A percentile compares a stretch with the other conserved stretches of the same genome.
phyloP scores from a whole-genome alignment of 2,329 filamentous ascomycete genomes.

The Ceratocystis huliohia region DNA sequence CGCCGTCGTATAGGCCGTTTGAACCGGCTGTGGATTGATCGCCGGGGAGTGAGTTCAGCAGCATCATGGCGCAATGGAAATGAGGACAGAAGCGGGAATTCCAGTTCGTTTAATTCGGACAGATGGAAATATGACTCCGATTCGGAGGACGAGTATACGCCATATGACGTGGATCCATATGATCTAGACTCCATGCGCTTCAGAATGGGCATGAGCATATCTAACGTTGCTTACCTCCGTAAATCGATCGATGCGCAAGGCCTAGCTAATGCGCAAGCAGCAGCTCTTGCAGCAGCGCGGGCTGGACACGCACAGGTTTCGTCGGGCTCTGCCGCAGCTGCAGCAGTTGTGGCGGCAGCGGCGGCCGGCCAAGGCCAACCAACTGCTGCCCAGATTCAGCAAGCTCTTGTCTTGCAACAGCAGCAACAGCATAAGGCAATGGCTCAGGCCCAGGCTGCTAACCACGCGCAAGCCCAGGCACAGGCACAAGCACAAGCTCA shows the following conservation, averaged over 20 bases:
- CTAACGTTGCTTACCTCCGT: conserved; percentile 15
- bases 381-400: conserved; percentile 20
- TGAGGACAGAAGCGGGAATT: conserved; percentile 16
- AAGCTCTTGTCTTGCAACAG: conserved; percentile 21
- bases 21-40: conserved; percentile 78
- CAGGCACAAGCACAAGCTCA: conserved; percentile 25
- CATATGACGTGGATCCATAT: conserved; percentile 64
- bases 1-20: conserved; percentile 73
- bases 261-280: conserved; percentile 21
- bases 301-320: conserved; percentile 22
- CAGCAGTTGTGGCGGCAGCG: conserved; percentile 23
- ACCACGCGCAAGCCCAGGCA: conserved; percentile 18
- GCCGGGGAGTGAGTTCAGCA: conserved; percentile 47
- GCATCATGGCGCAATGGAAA: conserved; percentile 34
- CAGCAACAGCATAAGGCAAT: conserved; percentile 22
- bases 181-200: conserved; percentile 48
- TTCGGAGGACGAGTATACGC: conserved; percentile 71
- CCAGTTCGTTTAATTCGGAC: conserved; percentile 34
- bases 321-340: conserved; percentile 22
- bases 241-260: conserved; percentile 25
- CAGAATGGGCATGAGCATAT: conserved; percentile 28
- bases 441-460: conserved; percentile 24
- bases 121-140: conserved; percentile 82
- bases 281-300: conserved; percentile 20
- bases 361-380: conserved; percentile 17